phyloP scores from a whole-genome alignment of 2,329 filamentous ascomycete species.

The Pyricularia sp. region DNA sequence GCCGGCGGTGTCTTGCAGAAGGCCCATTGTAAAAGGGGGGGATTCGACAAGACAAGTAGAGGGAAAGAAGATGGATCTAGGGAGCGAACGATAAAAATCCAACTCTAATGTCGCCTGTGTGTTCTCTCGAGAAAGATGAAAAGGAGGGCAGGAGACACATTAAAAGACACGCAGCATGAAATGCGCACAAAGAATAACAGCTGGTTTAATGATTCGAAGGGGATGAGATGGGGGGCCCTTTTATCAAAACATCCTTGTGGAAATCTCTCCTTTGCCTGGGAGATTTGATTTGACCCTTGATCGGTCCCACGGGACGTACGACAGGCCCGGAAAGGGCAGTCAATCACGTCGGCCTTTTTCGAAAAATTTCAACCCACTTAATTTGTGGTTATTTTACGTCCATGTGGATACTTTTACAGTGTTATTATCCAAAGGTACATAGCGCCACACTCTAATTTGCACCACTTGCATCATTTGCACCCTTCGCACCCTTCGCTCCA shows the following conservation, averaged over 20 bases:
- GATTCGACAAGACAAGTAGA: no score
- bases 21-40: conserved; percentile 30
- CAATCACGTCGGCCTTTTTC: background rate
- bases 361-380: background rate
- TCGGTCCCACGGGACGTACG: background rate
- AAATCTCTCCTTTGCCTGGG: background rate
- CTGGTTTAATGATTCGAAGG: background rate
- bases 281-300: background rate
- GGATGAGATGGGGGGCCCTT: background rate
- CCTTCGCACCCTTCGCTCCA: no score
- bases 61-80: background rate
- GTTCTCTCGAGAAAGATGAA: background rate
- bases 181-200: background rate
- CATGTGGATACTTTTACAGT: no score
- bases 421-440: no score
- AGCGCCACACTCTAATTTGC: no score
- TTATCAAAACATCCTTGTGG: background rate
- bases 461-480: no score
- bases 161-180: background rate
- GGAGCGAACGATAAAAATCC: background rate
- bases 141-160: background rate
- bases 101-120: background rate
- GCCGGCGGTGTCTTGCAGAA: conserved; percentile 38
- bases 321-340: background rate
- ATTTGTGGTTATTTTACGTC: no score